Evolutionary conservation across 1,284 basidiomycete genomes (phyloP).

Genomic region (Puccinia novopanici): DNA sequence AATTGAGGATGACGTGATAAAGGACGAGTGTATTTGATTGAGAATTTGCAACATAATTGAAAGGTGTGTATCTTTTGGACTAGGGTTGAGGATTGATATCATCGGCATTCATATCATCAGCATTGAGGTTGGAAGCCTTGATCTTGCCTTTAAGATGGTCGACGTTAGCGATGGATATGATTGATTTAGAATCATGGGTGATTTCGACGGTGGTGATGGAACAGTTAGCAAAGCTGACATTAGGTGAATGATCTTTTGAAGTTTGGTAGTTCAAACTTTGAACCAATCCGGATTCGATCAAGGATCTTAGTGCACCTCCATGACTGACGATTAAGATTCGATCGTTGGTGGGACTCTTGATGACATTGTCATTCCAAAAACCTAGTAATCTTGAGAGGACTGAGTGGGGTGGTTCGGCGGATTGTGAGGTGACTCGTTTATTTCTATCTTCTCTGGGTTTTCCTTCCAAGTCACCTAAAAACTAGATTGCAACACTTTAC

Average conservation of each 20-base stretch:
- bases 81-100: background rate
- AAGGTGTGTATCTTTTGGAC: background rate
- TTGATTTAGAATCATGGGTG: background rate
- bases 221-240: slow-evolving; percentile 32
- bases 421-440: slow-evolving; percentile 2
- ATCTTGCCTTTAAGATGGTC: slow-evolving; percentile 25
- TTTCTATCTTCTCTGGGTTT: slow-evolving; percentile 3
- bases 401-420: slow-evolving; percentile 19
- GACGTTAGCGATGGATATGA: slow-evolving; percentile 7
- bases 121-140: slow-evolving; percentile 23
- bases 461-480: slow-evolving; percentile 44
- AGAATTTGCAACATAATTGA: too few species aligned
- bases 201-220: slow-evolving; percentile 37
- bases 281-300: slow-evolving; percentile 35
- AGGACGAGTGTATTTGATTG: too few species aligned
- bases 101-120: slow-evolving; percentile 20
- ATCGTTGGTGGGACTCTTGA: background rate
- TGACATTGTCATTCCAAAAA: slow-evolving; percentile 34
- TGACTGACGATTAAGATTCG: slow-evolving; percentile 42
- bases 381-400: slow-evolving; percentile 31
- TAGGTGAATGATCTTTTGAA: background rate
- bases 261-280: background rate
- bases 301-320: slow-evolving; percentile 38
- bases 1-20: too few species aligned
- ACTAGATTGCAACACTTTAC: too few species aligned